Evolutionary conservation across 352 stramenopile genomes (phyloP).

Genomic region (Phytophthora citricola): DNA sequence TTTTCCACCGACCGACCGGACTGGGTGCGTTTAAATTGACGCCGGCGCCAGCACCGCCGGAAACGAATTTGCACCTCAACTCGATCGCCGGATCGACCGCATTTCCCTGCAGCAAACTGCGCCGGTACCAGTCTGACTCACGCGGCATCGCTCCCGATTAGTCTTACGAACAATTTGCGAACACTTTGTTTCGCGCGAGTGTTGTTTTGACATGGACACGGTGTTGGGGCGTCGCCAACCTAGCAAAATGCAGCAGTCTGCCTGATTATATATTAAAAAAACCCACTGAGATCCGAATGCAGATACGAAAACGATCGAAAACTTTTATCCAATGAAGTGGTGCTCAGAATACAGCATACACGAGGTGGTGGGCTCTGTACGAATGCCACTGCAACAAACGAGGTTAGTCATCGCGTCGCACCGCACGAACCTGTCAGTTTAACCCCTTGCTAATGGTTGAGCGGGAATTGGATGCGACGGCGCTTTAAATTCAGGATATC

Average conservation of each 20-base stretch:
- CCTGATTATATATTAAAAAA: too few relatives aligned
- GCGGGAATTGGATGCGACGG: too few relatives aligned
- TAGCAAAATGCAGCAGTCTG: too few relatives aligned
- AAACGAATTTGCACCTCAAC: slow-evolving; percentile 1
- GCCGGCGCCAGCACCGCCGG: too few relatives aligned
- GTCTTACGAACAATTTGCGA: neutral
- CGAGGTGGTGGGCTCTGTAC: neutral
- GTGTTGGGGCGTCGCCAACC: too few relatives aligned
- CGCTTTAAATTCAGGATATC: neutral
- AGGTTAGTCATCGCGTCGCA: neutral
- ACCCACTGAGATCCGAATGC: too few relatives aligned
- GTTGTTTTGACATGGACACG: too few relatives aligned
- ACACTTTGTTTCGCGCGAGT: neutral
- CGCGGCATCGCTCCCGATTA: neutral
- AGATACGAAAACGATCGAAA: too few relatives aligned
- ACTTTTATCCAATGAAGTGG: too few relatives aligned
- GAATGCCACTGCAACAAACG: neutral
- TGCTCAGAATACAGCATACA: neutral
- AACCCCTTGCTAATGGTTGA: too few relatives aligned
- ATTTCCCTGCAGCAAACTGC: neutral
- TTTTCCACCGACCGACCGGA: neutral
- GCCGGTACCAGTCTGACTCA: neutral
- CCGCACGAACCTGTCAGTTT: too few relatives aligned
- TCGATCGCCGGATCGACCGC: neutral
- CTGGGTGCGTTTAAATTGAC: neutral